A percentile compares a stretch with the other conserved stretches of the same genome.
These are phyloP conservation scores for Danielozyma ontarioensis DNA, from an alignment of 805 yeast genomes.

Conservation along the genomic window DNA sequence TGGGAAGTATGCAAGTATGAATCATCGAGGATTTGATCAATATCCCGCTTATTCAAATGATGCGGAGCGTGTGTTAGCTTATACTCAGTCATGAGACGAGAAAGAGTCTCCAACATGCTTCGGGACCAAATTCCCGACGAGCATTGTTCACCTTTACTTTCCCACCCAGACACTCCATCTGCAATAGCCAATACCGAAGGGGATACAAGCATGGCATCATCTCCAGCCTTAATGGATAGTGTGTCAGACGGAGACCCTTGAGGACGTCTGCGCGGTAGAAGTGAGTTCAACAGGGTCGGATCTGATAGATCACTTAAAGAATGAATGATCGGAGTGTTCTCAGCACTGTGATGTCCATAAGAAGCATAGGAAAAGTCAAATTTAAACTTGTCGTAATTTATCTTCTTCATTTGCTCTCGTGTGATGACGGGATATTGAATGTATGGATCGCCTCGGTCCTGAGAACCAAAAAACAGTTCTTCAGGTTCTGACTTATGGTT, in stretches of 20 bases:
- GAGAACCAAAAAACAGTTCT: too few relatives aligned
- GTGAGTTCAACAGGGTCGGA: conserved; percentile 38
- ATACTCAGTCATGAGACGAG: conserved; percentile 41
- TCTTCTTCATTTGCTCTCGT: conserved; percentile 30
- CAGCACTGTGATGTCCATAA: conserved; percentile 43
- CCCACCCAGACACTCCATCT: conserved; percentile 58
- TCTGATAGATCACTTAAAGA: conserved; percentile 49
- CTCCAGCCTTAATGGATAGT: conserved; percentile 48
- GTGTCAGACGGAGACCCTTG: conserved; percentile 51
- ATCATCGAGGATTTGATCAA: conserved; percentile 41
- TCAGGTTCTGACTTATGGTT: conserved; percentile 3
- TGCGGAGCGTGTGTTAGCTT: conserved; percentile 34
- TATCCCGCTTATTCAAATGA: conserved; percentile 36
- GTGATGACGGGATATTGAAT: conserved; percentile 39
- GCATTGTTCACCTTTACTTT: conserved; percentile 35
- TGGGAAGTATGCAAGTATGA: conserved; percentile 44
- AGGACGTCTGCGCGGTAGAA: conserved; percentile 46
- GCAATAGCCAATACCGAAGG: conserved; percentile 51
- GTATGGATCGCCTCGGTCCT: conserved; percentile 30
- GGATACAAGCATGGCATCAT: conserved; percentile 52
- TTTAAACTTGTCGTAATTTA: conserved; percentile 30
- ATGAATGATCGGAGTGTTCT: conserved; percentile 35
- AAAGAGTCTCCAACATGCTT: conserved; percentile 46
- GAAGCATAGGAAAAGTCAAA: conserved; percentile 42
- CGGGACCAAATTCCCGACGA: conserved; percentile 51